phyloP scores from a whole-genome alignment of 2,329 filamentous ascomycete species.

The Colletotrichum lupini region DNA sequence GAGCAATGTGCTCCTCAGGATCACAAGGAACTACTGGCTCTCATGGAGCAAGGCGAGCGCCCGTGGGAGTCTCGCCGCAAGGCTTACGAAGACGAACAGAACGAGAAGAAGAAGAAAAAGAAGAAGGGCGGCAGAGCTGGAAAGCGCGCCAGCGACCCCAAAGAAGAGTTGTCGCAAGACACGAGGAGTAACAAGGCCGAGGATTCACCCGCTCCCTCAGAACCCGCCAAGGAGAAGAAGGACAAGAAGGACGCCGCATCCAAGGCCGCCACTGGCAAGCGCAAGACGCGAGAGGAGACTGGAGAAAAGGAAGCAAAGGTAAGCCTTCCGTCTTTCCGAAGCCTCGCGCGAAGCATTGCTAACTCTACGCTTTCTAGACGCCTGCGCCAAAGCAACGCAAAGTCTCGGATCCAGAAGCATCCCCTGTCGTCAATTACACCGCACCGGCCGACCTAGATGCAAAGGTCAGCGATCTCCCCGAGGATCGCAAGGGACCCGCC shows the following conservation, averaged over 20 bases:
- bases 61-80: constrained; percentile 83
- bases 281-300: constrained; percentile 68
- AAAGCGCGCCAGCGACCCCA: constrained; percentile 74
- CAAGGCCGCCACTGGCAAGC: constrained; percentile 60
- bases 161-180: constrained; percentile 50
- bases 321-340: constrained; percentile 35
- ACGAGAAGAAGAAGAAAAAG: constrained; percentile 65
- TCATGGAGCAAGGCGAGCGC: constrained; percentile 82
- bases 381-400: constrained; percentile 63
- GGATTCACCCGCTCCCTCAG: constrained; percentile 53
- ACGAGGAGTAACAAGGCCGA: constrained; percentile 43
- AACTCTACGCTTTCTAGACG: constrained; percentile 45
- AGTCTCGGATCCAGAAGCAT: constrained; percentile 60
- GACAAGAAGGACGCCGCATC: constrained; percentile 58
- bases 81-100: constrained; percentile 70
- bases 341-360: background rate
- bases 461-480: constrained; percentile 66
- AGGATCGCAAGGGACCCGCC: constrained; percentile 74
- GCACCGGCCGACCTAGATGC: constrained; percentile 63
- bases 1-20: constrained; percentile 88
- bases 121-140: constrained; percentile 68
- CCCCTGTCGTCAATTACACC: constrained; percentile 54
- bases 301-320: constrained; percentile 64
- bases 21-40: constrained; percentile 83
- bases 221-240: constrained; percentile 53